These are phyloP conservation scores for Globisporangium okanoganense DNA, from an alignment of 352 stramenopile genomes.

Conservation along the genomic window DNA sequence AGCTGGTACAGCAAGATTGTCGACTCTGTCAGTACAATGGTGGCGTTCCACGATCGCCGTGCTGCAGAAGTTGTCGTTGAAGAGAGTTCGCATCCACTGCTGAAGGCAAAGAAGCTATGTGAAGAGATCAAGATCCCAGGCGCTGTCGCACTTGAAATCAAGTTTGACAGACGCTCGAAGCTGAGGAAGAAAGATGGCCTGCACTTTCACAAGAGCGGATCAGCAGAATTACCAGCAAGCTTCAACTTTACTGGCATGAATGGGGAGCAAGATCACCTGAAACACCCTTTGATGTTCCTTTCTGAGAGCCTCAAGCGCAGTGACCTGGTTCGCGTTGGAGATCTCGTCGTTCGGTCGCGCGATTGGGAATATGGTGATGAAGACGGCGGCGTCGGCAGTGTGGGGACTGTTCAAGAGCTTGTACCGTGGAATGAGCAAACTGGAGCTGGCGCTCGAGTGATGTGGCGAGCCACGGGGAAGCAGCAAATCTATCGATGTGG, in stretches of 20 bases:
- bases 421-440: slow-evolving; percentile 44
- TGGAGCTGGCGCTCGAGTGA: slow-evolving; percentile 53
- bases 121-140: slow-evolving; percentile 36
- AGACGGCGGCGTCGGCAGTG: slow-evolving; percentile 55
- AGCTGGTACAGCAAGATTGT: slow-evolving; percentile 63
- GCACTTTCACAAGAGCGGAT: slow-evolving; percentile 16
- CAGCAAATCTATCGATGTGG: slow-evolving; percentile 62
- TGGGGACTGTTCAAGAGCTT: slow-evolving; percentile 53
- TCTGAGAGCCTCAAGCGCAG: slow-evolving; percentile 25
- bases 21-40: slow-evolving; percentile 47
- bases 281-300: slow-evolving; percentile 38
- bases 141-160: slow-evolving; percentile 62
- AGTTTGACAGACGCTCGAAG: slow-evolving; percentile 56
- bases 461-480: slow-evolving; percentile 37
- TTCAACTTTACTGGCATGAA: slow-evolving; percentile 30
- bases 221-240: background rate
- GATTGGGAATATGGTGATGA: slow-evolving; percentile 77
- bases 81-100: slow-evolving; percentile 52
- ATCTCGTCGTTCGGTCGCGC: slow-evolving; percentile 51
- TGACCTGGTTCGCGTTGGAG: slow-evolving; percentile 30
- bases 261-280: slow-evolving; percentile 23
- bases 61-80: slow-evolving; percentile 28
- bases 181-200: slow-evolving; percentile 32
- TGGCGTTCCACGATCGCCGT: slow-evolving; percentile 49
- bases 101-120: background rate